Conservation (phyloP, 805 yeast species). For the Wickerhamomyces mucosus region DNA sequence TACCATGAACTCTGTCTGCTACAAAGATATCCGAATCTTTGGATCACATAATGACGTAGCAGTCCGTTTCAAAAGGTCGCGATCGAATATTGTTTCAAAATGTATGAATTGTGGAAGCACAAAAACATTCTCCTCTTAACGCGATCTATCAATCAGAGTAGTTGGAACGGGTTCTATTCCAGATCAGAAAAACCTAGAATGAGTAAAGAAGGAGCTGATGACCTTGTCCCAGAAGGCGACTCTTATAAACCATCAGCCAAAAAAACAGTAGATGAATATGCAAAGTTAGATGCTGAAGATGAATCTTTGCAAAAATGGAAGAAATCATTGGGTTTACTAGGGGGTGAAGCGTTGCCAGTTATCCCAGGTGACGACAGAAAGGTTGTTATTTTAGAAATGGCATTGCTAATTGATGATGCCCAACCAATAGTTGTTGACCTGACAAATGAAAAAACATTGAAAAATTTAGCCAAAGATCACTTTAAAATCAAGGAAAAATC, state of each 20-base stretch:
- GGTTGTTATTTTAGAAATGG: constrained; percentile 74
- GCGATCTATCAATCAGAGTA: too few relatives aligned
- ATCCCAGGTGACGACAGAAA: constrained; percentile 58
- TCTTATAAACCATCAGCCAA: constrained; percentile 47
- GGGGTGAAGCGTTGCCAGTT: constrained; percentile 51
- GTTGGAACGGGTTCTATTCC: too few relatives aligned
- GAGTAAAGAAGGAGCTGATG: too few relatives aligned
- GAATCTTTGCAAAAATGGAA: constrained; percentile 90
- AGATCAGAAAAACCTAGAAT: too few relatives aligned
- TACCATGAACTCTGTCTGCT: too few relatives aligned
- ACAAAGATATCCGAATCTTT: too few relatives aligned
- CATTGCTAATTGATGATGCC: constrained; percentile 60
- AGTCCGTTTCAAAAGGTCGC: too few relatives aligned
- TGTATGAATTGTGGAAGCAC: too few relatives aligned
- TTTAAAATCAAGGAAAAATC: constrained; percentile 75
- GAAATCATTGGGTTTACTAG: constrained; percentile 68
- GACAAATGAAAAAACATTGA: constrained; percentile 50
- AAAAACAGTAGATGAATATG: constrained; percentile 78
- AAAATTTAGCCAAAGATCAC: constrained; percentile 50
- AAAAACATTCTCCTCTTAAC: too few relatives aligned
- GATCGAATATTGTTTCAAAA: too few relatives aligned
- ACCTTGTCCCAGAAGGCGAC: constrained; percentile 50
- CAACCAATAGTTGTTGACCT: constrained; percentile 59
- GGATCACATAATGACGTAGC: too few relatives aligned
- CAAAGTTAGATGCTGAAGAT: constrained; percentile 78